phyloP scores from a whole-genome alignment of 371 early-diverging fungal genomes.

The Mortierella sp. region DNA sequence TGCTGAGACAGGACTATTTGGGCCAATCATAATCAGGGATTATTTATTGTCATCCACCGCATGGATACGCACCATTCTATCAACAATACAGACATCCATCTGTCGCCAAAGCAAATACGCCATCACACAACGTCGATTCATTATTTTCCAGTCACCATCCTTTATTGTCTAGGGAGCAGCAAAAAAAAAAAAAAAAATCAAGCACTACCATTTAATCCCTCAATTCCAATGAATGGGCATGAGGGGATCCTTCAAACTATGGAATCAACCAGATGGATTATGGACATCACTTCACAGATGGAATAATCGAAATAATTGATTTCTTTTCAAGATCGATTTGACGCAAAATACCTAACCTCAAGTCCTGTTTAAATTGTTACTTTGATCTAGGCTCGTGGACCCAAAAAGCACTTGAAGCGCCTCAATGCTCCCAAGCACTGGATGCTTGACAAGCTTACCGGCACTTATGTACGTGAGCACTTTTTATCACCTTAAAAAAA shows the following conservation, averaged over 20 bases:
- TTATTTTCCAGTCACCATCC: not conserved
- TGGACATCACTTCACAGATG: too few relatives aligned
- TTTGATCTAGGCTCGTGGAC: slow-evolving; percentile 92
- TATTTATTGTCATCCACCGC: slow-evolving; percentile 1
- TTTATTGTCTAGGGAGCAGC: slow-evolving; percentile 77
- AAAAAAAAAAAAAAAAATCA: too few relatives aligned
- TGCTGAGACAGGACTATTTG: slow-evolving; percentile 11
- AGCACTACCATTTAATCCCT: too few relatives aligned
- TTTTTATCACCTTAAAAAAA: too few relatives aligned
- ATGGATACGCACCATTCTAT: slow-evolving; percentile 3
- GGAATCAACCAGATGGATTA: too few relatives aligned
- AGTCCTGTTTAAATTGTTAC: too few relatives aligned
- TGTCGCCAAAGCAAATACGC: not conserved
- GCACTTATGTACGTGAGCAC: slow-evolving; percentile 77
- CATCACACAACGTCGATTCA: slow-evolving; percentile 6
- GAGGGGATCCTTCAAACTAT: too few relatives aligned
- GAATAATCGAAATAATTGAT: too few relatives aligned
- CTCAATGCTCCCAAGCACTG: slow-evolving; percentile 99
- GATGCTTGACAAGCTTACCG: slow-evolving; percentile 99
- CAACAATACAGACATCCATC: slow-evolving; percentile 32
- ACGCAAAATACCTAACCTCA: too few relatives aligned
- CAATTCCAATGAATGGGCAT: too few relatives aligned
- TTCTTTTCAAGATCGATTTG: too few relatives aligned
- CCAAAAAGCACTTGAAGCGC: slow-evolving; percentile 99
- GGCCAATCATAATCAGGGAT: slow-evolving; percentile 38